Conservation (phyloP, 129 eudicot species). For the carrot (Daucus carota) region DH1_v3.0 NC_030383.2:48846001-48846500, state of each 20-base stretch:
- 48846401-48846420: neutral
- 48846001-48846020: neutral
- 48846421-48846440: neutral
- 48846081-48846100: neutral
- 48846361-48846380: neutral
- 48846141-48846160: slow-evolving; percentile 83
- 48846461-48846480: neutral
- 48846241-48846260: slow-evolving; percentile 79
- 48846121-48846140: slow-evolving; percentile 12
- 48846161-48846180: slow-evolving; percentile 81
- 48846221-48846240: slow-evolving; percentile 98
- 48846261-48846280: slow-evolving; percentile 61
- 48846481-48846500: neutral
- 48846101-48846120: slow-evolving; percentile 8
- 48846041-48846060: neutral
- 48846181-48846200: slow-evolving; percentile 83
- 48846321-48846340: neutral
- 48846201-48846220: slow-evolving; percentile 86
- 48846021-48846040: neutral
- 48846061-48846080: neutral
- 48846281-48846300: slow-evolving; percentile 8
- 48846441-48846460: neutral
- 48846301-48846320: slow-evolving; percentile 7
- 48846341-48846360: neutral
- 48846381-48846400: neutral